Percentiles rank a stretch among this genome's conserved stretches.
Evolutionary conservation across 768 basidiomycete genomes (phyloP).

Genomic region (Kwoniella shandongensis): DNA sequence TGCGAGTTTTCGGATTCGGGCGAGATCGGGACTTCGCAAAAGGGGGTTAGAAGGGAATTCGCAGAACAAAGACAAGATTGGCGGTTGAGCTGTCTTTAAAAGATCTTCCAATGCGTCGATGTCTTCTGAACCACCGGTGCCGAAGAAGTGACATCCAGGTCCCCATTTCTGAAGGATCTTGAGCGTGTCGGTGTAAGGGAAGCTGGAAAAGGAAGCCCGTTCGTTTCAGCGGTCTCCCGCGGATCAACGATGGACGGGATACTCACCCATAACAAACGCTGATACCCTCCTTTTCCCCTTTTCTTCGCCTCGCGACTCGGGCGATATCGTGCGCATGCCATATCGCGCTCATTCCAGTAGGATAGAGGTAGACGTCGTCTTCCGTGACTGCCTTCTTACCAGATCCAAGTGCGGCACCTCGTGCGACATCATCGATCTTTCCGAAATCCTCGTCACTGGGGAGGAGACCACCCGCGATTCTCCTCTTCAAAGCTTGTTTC

Average conservation of each 20-base stretch:
- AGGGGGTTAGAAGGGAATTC: slow-evolving; percentile 97
- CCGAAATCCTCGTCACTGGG: slow-evolving; percentile 60
- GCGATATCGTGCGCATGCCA: slow-evolving; percentile 83
- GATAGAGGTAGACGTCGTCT: slow-evolving; percentile 82
- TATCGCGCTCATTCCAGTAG: slow-evolving; percentile 90
- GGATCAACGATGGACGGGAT: too few species aligned
- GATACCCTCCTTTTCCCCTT: slow-evolving; percentile 60
- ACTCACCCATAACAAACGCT: slow-evolving; percentile 91
- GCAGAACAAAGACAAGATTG: slow-evolving; percentile 77
- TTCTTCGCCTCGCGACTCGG: slow-evolving; percentile 56
- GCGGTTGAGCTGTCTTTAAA: slow-evolving; percentile 60
- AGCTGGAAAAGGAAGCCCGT: slow-evolving; percentile 58
- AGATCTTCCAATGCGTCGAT: slow-evolving; percentile 69
- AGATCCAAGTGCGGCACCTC: slow-evolving; percentile 40
- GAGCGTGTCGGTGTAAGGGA: slow-evolving; percentile 91
- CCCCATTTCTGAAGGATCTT: slow-evolving; percentile 96
- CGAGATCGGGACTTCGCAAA: slow-evolving; percentile 76
- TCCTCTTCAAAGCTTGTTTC: slow-evolving; percentile 79
- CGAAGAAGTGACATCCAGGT: slow-evolving; percentile 85
- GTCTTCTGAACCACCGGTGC: slow-evolving; percentile 72
- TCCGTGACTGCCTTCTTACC: slow-evolving; percentile 64
- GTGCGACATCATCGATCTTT: slow-evolving; percentile 39
- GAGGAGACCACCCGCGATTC: slow-evolving; percentile 82
- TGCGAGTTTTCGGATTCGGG: slow-evolving; percentile 71
- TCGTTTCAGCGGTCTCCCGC: background rate